Base-by-base conservation (phyloP, 192 early-diverging fungal species). In the Coemansia sp. region DNA sequence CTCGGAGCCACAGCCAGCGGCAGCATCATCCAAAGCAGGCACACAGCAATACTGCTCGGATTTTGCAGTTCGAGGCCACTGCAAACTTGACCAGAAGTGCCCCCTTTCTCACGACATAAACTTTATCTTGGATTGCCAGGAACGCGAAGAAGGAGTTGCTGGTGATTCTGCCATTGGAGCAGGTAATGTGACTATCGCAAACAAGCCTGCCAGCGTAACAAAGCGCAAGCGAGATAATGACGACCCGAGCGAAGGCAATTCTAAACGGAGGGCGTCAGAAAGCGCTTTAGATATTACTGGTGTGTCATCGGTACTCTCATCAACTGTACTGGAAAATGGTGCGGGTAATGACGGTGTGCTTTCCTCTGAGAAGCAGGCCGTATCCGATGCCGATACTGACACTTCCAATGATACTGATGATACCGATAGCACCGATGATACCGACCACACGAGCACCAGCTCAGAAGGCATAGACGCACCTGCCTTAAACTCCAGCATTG, bases 1-100 rank as follows among this genome's bases (percentile, higher is more conserved):
- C 19, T 36, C 47, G 9, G 45, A 67, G 43, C 45, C 66, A 32
- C 52, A 54, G 32, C 4, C 63, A 41, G 41, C 41, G 18, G 48
- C 13, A 6, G 22, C 15, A 8, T 8, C 48, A 6, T 51, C 58
- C 41, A 57, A 55, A 15, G 41, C 49, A 18, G n/a, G 36, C n/a
- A 47, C 56, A 52, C 42, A 57, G 41, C 77, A 76, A 3, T 93
- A 87, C 71, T 98, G 96, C 72, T 82, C 87, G 49, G 85, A 91
- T 46, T 98, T 93, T 85, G 94, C 95, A 0, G 90, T 73, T 8
- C 90, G 93, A 60, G 96, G 97, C 9, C 88, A 87, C 66, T 98
- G 97, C 74, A 74, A 84, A 40, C 69, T 81, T 56, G 88, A 89
- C 12, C 87, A 86, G 49, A 67, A 67, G 40, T 97, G 95, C 64